Conservation (phyloP, 2,329 filamentous ascomycete genomes). For the Chalara sp. region DNA sequence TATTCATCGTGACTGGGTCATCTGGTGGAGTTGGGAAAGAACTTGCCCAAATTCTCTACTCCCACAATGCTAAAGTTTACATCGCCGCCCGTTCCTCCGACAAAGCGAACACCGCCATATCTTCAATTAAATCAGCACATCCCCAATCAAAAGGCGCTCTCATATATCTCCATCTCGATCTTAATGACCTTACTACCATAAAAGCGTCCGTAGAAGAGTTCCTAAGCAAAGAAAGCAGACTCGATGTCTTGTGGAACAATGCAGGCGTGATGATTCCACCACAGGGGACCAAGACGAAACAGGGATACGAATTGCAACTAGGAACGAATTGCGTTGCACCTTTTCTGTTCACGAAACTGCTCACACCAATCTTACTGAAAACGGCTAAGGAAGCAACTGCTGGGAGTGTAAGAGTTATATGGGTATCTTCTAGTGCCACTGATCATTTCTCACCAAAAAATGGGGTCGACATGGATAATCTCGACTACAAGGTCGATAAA, state of each 20-base stretch:
- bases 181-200: constrained; percentile 30
- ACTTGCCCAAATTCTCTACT: constrained; percentile 29
- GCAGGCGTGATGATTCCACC: constrained; percentile 30
- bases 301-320: constrained; percentile 29
- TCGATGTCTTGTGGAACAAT: constrained; percentile 33
- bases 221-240: constrained; percentile 23
- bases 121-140: constrained; percentile 24
- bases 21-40: constrained; percentile 31
- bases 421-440: constrained; percentile 2
- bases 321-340: constrained; percentile 28
- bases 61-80: constrained; percentile 34
- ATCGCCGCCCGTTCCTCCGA: constrained; percentile 32
- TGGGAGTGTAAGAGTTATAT: constrained; percentile 5
- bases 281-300: constrained; percentile 19
- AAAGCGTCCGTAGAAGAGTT: constrained; percentile 29
- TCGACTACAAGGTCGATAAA: constrained; percentile 2
- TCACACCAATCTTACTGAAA: constrained; percentile 16
- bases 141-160: constrained; percentile 25
- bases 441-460: neutral
- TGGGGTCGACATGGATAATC: constrained; percentile 3
- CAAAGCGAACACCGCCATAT: constrained; percentile 31
- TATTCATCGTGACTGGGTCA: constrained; percentile 28
- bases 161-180: constrained; percentile 28
- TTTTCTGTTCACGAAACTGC: constrained; percentile 28
- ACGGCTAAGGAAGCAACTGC: neutral